Evolutionary conservation across 176 grass and related monocot genomes (phyloP), one percentile per base, ranked within the genome.

Genomic region (Bolboschoenus planiculmis): DNA sequence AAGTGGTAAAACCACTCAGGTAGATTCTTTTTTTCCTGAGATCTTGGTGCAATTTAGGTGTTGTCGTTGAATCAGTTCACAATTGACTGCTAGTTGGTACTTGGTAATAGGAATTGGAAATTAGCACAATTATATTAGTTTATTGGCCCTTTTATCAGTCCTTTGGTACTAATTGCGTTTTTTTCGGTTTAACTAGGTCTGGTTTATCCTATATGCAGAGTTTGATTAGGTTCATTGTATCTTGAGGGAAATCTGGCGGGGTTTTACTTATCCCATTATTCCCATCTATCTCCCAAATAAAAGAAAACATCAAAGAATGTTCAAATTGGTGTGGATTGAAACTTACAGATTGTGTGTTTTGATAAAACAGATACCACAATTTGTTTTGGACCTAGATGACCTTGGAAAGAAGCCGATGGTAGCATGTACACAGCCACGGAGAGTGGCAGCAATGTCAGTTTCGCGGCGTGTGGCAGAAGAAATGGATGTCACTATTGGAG

Each of bases 1-100:
- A 85, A 98, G 96, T n/a, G 96, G 96, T 40, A 99, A 99, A 84
- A 99, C 96, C 81, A 99, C 93, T 26, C 96, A 99, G 96, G 96
- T 95, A 67, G 16, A n/a, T 78, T 80, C 24, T 79, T 27, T 51
- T 59, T 24, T 47, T n/a, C 29, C 33, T n/a, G 30, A 29, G 60
- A 59, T 84, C 39, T 37, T 34, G 31, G 15, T 66, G 64, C 5
- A 36, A 54, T 36, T 30, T 67, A 56, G 56, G 18, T 67, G 26
- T 60, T 81, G 21, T 62, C 31, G 23, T 62, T 62, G 26, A 62
- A 26, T 30, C 24, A 30, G 23, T 62, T 62, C 58, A 29, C 24
- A 31, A 62, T 2, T 62, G 57, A 60, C 2, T 60, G 24, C 10
- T 29, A 60, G 56, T 59, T 27, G 57, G 24, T 61, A 62, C 10